Evolutionary conservation across 2,329 filamentous ascomycete genomes (phyloP), one percentile per base, ranked within the genome.

Genomic region (Trichophyton benhamiae): DNA sequence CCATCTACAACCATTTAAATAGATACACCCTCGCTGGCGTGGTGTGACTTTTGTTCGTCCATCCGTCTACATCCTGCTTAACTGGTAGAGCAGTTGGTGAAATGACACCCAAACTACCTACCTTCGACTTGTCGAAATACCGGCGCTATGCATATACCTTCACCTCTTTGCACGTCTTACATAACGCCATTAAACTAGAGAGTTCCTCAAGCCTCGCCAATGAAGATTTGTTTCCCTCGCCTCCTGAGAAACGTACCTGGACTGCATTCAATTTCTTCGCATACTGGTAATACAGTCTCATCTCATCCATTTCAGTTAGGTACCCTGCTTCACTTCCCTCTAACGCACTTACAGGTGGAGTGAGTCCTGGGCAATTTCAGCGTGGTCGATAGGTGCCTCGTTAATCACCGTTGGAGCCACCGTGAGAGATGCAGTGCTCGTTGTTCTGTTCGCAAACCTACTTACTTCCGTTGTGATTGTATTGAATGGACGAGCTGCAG

Each of bases 311-410:
- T 58, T n/a, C 1, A 17, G 33, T 58, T 41, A 15, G 52, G 13
- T 5, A 2, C 22, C 2, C 8, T 11, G 5, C 33, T 30, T 22
- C 13, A 36, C 41, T 59, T 17, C 33, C 42, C 15, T 33, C 15
- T 17, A 30, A 30, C 57, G 6, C 61, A 15, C 13, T 17, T 42
- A 22, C 41, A 66, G 65, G 65, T 68, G 66, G 66, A 67, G 65
- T 59, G 66, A 68, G 44, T 66, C 65, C 17, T 68, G 66, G 66
- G 64, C 63, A 20, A 64, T 68, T 27, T 63, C 65, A 33, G 67
- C 66, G 4, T 67, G 66, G 66, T 64, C 64, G 22, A 60, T 68
- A 17, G 66, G 66, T 25, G 63, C 66, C 2, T 62, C 66, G 6
- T 33, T 68, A 15, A 67, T 68, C 17, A 65, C 66, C 0, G 61